Percentiles rank a stretch among this genome's conserved stretches.
phyloP scores from a whole-genome alignment of 352 stramenopile species.

The Stephanocyclus meneghinianus region DNA sequence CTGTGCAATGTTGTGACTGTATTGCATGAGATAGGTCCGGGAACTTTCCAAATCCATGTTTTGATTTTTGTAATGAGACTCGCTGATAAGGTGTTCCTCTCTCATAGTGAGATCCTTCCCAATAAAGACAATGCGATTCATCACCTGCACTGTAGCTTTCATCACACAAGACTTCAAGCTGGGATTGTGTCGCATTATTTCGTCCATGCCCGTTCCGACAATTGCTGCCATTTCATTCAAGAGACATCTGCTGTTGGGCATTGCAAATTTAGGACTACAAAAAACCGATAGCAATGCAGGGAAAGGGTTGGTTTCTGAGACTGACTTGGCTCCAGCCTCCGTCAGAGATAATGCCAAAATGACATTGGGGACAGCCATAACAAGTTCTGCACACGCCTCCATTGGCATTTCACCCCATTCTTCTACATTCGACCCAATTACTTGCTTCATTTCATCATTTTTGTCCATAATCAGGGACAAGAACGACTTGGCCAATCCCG shows the following conservation, averaged over 20 bases:
- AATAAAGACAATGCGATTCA: slow-evolving; percentile 88
- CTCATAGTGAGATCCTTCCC: slow-evolving; percentile 81
- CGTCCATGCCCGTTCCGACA: slow-evolving; percentile 91
- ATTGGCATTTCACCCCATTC: slow-evolving; percentile 75
- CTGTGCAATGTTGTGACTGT: slow-evolving; percentile 87
- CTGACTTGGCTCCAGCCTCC: slow-evolving; percentile 87
- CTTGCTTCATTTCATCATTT: slow-evolving; percentile 65
- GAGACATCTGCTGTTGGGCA: slow-evolving; percentile 85
- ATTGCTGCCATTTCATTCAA: slow-evolving; percentile 91
- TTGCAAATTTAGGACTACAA: slow-evolving; percentile 89
- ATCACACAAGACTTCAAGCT: slow-evolving; percentile 87
- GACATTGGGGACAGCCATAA: slow-evolving; percentile 92
- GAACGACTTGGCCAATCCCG: slow-evolving; percentile 90
- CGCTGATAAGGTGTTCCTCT: slow-evolving; percentile 66
- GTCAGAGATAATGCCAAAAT: slow-evolving; percentile 91
- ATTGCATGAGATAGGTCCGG: slow-evolving; percentile 81
- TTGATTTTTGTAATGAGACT: slow-evolving; percentile 8
- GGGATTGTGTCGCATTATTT: slow-evolving; percentile 94
- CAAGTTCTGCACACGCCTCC: slow-evolving; percentile 87
- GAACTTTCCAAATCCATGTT: slow-evolving; percentile 53
- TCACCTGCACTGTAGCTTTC: slow-evolving; percentile 86
- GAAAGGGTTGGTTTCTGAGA: slow-evolving; percentile 89
- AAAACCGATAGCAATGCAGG: slow-evolving; percentile 91
- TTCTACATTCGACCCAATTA: slow-evolving; percentile 64
- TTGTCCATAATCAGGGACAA: slow-evolving; percentile 89